Evolutionary conservation across 352 stramenopile species (phyloP), one percentile per base, ranked within the genome.

Genomic region (Globisporangium cystogenes): DNA sequence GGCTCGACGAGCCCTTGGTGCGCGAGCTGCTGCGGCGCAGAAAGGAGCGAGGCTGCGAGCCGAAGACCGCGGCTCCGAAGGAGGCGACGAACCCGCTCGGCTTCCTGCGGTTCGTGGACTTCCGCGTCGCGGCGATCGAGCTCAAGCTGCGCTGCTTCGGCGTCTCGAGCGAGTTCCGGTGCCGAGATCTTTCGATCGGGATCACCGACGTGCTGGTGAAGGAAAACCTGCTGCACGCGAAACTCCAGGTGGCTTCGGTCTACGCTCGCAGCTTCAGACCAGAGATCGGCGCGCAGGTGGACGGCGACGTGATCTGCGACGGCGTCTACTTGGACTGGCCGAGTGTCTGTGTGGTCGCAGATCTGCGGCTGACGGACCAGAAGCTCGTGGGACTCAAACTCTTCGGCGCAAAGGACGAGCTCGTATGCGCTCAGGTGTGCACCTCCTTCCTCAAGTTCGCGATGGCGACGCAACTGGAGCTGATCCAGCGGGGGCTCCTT

Each of bases 101-200:
- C 6, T 82, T 85, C 48, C 70, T 88, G 41, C 71, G 75, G 1
- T 90, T 87, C 53, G 72, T 90, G 8, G 73, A 90, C 48, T 54
- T 87, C 0, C 70, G 50, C 7, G 59, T 88, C 10, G 52, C 57
- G 4, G 58, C 47, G 16, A 72, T 87, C 31, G 63, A 57, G 24
- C 21, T 88, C 8, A 49, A 59, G 12, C 23, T 73, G 3, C 64
- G 70, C 14, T 68, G 51, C 26, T 71, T 86, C 29, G 69, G 74
- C 5, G 62, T 55, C 1, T 55, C 44, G 23, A 66, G 59, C 8
- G 57, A 57, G 11, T 59, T 88, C n/a, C 44, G 53, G 21, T 86
- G 75, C 27, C 48, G 65, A 12, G 67, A 70, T 4, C 46, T 90
- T 14, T 67, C 70, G 4, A 47, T 84, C 53, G 69, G 72, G 20